Evolutionary conservation across 2,329 filamentous ascomycete genomes (phyloP).

Genomic region (Knoxdaviesia capensis): DNA sequence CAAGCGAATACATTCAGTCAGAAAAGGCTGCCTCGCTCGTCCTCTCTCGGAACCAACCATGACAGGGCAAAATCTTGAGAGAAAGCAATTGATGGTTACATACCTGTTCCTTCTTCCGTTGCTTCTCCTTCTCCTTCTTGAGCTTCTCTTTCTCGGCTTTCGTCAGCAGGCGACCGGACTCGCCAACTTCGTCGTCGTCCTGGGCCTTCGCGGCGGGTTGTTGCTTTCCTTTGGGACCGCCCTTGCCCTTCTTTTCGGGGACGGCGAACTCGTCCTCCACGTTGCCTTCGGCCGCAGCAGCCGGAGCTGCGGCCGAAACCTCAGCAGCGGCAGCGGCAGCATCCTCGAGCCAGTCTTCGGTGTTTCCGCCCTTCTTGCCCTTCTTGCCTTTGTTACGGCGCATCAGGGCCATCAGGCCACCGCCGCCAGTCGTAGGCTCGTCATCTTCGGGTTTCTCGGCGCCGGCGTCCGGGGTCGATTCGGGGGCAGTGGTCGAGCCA

Average conservation of each 20-base stretch:
- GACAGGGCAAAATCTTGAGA: conserved; percentile 1
- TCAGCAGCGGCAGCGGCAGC: conserved; percentile 21
- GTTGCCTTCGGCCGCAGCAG: conserved; percentile 62
- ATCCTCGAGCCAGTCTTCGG: conserved; percentile 49
- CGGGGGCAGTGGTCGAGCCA: conserved; percentile 23
- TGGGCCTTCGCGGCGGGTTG: conserved; percentile 22
- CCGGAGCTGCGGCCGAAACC: conserved; percentile 25
- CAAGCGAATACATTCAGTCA: too few relatives aligned
- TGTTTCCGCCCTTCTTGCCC: conserved; percentile 63
- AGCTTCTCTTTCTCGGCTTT: conserved; percentile 98
- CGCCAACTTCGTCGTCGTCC: conserved; percentile 27
- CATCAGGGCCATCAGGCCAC: conserved; percentile 60
- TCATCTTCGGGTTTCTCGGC: conserved; percentile 31
- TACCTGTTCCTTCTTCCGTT: conserved; percentile 94
- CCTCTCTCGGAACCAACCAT: neutral
- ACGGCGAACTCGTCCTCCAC: conserved; percentile 73
- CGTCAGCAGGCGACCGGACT: conserved; percentile 55
- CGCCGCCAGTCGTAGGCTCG: conserved; percentile 31
- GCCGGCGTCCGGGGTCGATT: conserved; percentile 20
- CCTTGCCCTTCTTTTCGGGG: conserved; percentile 57
- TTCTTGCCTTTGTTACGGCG: conserved; percentile 70
- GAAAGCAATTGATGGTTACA: conserved; percentile 2
- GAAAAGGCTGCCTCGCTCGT: too few relatives aligned
- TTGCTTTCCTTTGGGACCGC: conserved; percentile 27
- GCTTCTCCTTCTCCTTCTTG: conserved; percentile 97